phyloP scores from a whole-genome alignment of 805 yeast species.

The Sugiyamaella chiloensis region DNA sequence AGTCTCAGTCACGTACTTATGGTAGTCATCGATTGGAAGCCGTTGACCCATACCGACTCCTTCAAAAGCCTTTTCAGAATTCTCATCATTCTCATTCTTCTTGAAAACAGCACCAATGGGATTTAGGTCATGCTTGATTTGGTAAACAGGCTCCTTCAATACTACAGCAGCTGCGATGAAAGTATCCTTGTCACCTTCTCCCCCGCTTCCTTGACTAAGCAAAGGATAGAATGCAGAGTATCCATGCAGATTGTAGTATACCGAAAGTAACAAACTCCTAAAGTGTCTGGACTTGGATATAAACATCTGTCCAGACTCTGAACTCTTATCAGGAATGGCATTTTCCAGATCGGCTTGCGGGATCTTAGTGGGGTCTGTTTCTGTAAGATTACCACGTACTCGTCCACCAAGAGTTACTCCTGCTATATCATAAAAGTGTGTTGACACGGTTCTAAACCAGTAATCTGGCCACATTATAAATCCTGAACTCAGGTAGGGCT shows the following conservation, averaged over 20 bases:
- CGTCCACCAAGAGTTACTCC: conserved; percentile 47
- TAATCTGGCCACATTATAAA: conserved; percentile 79
- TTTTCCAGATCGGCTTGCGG: conserved; percentile 63
- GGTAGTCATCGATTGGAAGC: conserved; percentile 62
- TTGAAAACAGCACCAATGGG: conserved; percentile 37
- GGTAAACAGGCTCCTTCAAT: conserved; percentile 54
- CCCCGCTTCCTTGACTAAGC: conserved; percentile 58
- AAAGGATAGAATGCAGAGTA: conserved; percentile 58
- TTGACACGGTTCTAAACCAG: conserved; percentile 82
- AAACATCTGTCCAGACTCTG: conserved; percentile 67
- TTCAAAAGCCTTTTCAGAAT: no score
- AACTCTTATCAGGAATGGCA: conserved; percentile 63
- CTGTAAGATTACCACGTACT: conserved; percentile 39
- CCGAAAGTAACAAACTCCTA: conserved; percentile 52
- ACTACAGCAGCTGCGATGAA: conserved; percentile 70
- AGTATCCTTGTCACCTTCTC: conserved; percentile 84
- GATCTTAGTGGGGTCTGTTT: conserved; percentile 34
- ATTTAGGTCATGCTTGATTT: conserved; percentile 39
- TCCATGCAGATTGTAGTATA: conserved; percentile 66
- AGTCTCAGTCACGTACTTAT: conserved; percentile 16
- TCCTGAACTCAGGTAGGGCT: conserved; percentile 52
- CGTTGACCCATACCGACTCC: conserved; percentile 79
- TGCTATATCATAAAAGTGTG: conserved; percentile 66
- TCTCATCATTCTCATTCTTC: conserved; percentile 23
- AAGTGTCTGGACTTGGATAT: conserved; percentile 58